These are phyloP conservation scores for Hypoxylon sp. DNA, from an alignment of 2,329 filamentous ascomycete genomes.

Conservation along the genomic window DNA sequence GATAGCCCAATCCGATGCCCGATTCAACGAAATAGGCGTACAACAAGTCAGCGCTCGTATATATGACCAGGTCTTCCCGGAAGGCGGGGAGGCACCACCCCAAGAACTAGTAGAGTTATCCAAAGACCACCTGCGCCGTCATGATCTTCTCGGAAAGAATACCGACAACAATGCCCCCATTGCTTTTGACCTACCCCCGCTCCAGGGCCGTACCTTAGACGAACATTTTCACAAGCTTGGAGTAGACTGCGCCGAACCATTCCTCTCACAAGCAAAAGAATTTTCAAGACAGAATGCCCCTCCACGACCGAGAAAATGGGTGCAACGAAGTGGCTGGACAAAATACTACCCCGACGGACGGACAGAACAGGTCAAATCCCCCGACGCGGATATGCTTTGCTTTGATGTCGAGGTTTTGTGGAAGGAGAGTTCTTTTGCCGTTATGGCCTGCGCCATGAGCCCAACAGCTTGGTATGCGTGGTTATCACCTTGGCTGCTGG, in stretches of 20 bases:
- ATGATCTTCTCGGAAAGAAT: conserved; percentile 91
- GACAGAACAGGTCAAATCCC: conserved; percentile 75
- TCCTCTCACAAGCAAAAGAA: conserved; percentile 75
- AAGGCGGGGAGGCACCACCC: conserved; percentile 63
- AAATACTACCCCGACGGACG: conserved; percentile 83
- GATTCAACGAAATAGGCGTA: conserved; percentile 92
- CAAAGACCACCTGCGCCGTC: conserved; percentile 80
- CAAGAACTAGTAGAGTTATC: conserved; percentile 80
- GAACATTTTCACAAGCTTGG: conserved; percentile 94
- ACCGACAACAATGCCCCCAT: conserved; percentile 79
- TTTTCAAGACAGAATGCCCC: conserved; percentile 72
- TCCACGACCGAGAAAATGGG: conserved; percentile 74
- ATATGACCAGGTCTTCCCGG: conserved; percentile 82
- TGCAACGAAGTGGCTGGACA: conserved; percentile 86
- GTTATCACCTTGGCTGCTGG: conserved; percentile 94
- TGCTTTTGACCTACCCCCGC: conserved; percentile 81
- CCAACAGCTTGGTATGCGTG: conserved; percentile 95
- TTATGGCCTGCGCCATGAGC: conserved; percentile 95
- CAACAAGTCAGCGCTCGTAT: conserved; percentile 90
- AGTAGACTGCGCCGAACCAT: conserved; percentile 86
- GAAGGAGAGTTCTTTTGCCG: conserved; percentile 89
- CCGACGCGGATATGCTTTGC: conserved; percentile 82
- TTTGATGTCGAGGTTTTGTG: conserved; percentile 99
- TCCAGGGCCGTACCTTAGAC: conserved; percentile 84
- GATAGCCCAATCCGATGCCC: conserved; percentile 63